A percentile compares a stretch with the other conserved stretches of the same genome.
Evolutionary conservation across 257 asterid species (phyloP).

Genomic region (Lycium barbarum): DNA sequence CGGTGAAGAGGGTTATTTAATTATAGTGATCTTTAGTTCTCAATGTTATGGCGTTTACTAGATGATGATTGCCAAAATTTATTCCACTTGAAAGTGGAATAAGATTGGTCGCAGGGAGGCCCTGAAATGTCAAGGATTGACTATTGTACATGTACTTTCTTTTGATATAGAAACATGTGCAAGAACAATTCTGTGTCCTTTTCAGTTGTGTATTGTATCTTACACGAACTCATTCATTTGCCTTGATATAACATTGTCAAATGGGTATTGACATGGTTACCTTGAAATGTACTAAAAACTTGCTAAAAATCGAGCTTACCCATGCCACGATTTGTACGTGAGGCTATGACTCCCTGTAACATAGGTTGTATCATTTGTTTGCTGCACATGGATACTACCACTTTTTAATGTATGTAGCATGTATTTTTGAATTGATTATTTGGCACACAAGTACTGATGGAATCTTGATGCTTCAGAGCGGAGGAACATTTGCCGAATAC

Average conservation of each 20-base stretch:
- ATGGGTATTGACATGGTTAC: conserved; percentile 24
- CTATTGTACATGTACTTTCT: background rate
- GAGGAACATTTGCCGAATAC: conserved; percentile 99
- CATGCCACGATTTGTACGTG: conserved; percentile 8
- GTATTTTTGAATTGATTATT: conserved; percentile 25
- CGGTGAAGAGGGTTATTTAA: background rate
- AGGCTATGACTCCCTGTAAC: conserved; percentile 12
- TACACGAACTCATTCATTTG: background rate
- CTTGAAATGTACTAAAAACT: background rate
- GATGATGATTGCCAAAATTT: background rate
- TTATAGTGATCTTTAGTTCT: conserved; percentile 16
- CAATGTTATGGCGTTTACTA: background rate
- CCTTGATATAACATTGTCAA: conserved; percentile 7
- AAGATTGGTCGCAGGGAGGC: conserved; percentile 15
- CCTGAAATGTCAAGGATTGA: background rate
- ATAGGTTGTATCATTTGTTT: conserved; percentile 23
- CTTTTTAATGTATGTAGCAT: background rate
- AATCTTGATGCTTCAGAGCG: conserved; percentile 66
- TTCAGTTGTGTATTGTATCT: conserved; percentile 20
- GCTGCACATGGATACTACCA: conserved; percentile 15
- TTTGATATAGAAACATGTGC: background rate
- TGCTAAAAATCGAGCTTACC: background rate
- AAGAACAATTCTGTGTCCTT: background rate
- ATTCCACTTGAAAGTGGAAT: conserved; percentile 11
- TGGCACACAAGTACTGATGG: conserved; percentile 31